phyloP scores from a whole-genome alignment of 2,329 filamentous ascomycete genomes.

The Diaporthe caulivora region DNA sequence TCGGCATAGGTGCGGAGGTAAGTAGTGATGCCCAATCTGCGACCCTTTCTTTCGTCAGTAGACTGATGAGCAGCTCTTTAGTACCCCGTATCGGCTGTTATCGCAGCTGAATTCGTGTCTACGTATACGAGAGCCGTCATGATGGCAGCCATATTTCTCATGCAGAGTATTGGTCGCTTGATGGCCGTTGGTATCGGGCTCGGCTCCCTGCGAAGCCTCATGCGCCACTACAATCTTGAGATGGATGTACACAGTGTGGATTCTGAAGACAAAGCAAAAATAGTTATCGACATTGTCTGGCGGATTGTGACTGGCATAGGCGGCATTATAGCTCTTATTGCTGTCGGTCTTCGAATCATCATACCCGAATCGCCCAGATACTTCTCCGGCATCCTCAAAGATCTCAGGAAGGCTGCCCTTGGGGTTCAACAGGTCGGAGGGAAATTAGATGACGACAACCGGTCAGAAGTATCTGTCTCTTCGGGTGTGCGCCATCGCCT shows the following conservation, averaged over 20 bases:
- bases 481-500: neutral
- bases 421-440: slow-evolving; percentile 27
- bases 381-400: slow-evolving; percentile 42
- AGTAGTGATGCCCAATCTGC: neutral
- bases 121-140: slow-evolving; percentile 45
- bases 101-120: slow-evolving; percentile 47
- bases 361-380: slow-evolving; percentile 62
- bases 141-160: slow-evolving; percentile 46
- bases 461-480: slow-evolving; percentile 9
- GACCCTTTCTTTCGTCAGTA: neutral
- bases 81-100: slow-evolving; percentile 48
- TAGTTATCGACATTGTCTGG: slow-evolving; percentile 61
- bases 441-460: neutral
- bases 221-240: neutral
- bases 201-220: slow-evolving; percentile 29
- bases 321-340: slow-evolving; percentile 59
- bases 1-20: slow-evolving; percentile 48
- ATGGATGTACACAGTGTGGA: slow-evolving; percentile 6
- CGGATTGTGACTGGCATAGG: slow-evolving; percentile 62
- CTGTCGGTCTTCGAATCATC: slow-evolving; percentile 60
- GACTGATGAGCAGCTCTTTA: slow-evolving; percentile 30
- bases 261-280: slow-evolving; percentile 37
- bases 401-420: slow-evolving; percentile 39
- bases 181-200: slow-evolving; percentile 41
- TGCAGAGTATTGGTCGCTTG: slow-evolving; percentile 44